Evolutionary conservation across 441 rosid genomes (phyloP).

Genomic region (Melastoma candidum): DNA sequence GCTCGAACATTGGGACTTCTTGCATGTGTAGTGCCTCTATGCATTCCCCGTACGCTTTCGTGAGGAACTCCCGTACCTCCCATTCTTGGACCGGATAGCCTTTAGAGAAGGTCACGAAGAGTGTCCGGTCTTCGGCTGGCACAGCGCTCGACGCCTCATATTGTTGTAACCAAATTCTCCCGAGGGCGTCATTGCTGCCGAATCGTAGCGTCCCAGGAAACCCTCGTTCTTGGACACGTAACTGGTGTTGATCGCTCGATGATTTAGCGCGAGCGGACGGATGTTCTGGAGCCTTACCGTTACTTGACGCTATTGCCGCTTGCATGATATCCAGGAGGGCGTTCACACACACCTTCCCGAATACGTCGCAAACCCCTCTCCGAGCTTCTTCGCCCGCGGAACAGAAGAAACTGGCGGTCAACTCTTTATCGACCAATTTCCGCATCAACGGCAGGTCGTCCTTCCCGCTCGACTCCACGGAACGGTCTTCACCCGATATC

Average conservation of each 20-base stretch:
- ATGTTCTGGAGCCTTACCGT: not conserved
- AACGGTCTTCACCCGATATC: not conserved
- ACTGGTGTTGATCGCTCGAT: too few species aligned
- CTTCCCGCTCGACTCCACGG: not conserved
- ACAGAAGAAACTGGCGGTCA: constrained; percentile 23
- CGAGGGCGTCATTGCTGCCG: too few species aligned
- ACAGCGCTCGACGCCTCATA: not conserved
- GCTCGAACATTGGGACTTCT: constrained; percentile 26
- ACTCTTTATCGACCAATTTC: constrained; percentile 19
- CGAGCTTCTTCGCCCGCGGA: constrained; percentile 16
- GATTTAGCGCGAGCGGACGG: too few species aligned
- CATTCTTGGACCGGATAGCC: constrained; percentile 42
- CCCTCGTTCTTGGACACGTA: too few species aligned
- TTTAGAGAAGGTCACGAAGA: constrained; percentile 45
- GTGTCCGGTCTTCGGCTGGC: constrained; percentile 31
- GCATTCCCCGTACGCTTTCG: constrained; percentile 30
- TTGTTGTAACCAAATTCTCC: not conserved
- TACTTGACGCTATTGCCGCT: constrained; percentile 19
- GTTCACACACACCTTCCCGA: constrained; percentile 26
- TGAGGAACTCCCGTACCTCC: constrained; percentile 41
- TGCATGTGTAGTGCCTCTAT: constrained; percentile 47
- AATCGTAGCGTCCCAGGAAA: too few species aligned
- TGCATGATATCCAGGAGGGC: constrained; percentile 37
- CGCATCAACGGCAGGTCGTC: constrained; percentile 25
- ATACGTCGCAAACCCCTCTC: constrained; percentile 17